Percentiles rank a stretch among this genome's conserved stretches.
Conservation (phyloP, 2,329 filamentous ascomycete species). For the Xylariales sp. region DNA sequence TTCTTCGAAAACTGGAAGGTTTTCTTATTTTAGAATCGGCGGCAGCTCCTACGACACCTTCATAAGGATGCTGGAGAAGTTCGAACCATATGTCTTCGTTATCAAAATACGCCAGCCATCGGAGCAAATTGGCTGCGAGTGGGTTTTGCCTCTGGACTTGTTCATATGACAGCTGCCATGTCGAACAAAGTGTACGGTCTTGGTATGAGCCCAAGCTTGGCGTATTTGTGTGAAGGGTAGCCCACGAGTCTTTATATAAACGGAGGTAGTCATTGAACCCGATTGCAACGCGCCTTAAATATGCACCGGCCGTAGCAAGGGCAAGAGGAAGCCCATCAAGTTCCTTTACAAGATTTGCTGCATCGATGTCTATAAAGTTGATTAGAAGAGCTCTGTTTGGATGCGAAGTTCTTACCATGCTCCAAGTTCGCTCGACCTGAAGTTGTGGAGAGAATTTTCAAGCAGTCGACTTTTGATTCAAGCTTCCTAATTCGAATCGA, state of each 20-base stretch:
- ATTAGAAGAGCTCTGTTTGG: conserved; percentile 4
- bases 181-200: conserved; percentile 28
- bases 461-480: conserved; percentile 19
- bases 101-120: conserved; percentile 11
- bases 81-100: conserved; percentile 13
- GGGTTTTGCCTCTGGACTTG: conserved; percentile 27
- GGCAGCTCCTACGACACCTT: too few relatives aligned
- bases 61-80: conserved; percentile 5
- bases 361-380: conserved; percentile 20
- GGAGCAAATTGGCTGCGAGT: conserved; percentile 9
- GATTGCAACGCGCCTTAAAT: conserved; percentile 31
- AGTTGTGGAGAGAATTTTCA: conserved; percentile 25
- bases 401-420: conserved; percentile 18
- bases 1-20: too few relatives aligned
- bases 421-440: conserved; percentile 17
- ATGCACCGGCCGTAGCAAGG: conserved; percentile 39
- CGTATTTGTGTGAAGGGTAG: conserved; percentile 22
- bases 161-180: conserved; percentile 33
- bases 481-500: conserved; percentile 28
- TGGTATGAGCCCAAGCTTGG: conserved; percentile 25
- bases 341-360: conserved; percentile 21
- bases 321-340: conserved; percentile 43
- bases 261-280: conserved; percentile 33
- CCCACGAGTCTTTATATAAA: conserved; percentile 34
- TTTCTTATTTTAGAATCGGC: too few relatives aligned